These are phyloP conservation scores for Diaporthe eres DNA, from an alignment of 2,329 filamentous ascomycete genomes.

Conservation along the genomic window DNA sequence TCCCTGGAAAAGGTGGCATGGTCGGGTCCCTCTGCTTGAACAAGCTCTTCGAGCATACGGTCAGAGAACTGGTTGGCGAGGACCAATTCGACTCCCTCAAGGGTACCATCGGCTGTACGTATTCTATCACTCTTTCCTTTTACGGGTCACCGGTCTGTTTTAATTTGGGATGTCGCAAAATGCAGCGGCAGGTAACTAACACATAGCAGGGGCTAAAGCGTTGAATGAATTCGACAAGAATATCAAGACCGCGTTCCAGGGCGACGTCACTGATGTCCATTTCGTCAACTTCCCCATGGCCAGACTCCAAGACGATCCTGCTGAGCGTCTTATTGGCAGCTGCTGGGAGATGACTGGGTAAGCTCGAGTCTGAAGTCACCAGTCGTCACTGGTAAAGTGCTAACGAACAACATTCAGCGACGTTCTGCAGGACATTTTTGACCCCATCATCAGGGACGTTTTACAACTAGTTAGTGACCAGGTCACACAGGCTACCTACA, in stretches of 20 bases:
- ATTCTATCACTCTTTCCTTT: too few relatives aligned
- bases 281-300: constrained; percentile 26
- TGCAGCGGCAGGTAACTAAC: too few relatives aligned
- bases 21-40: neutral
- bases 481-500: too few relatives aligned
- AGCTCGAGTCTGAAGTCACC: neutral
- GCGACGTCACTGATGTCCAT: neutral
- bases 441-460: neutral
- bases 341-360: constrained; percentile 34
- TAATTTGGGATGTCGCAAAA: too few relatives aligned
- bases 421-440: neutral
- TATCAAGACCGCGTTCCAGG: too few relatives aligned
- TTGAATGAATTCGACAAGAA: too few relatives aligned
- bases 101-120: too few relatives aligned
- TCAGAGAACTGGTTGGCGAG: neutral
- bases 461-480: too few relatives aligned
- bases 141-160: too few relatives aligned
- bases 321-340: neutral
- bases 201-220: too few relatives aligned
- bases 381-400: too few relatives aligned
- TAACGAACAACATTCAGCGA: neutral
- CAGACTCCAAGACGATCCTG: neutral
- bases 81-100: neutral
- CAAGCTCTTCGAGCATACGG: constrained; percentile 18
- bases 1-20: constrained; percentile 27